Evolutionary conservation across 805 yeast species (phyloP), one percentile per base, ranked within the genome.

Genomic region (Candida piceae): DNA sequence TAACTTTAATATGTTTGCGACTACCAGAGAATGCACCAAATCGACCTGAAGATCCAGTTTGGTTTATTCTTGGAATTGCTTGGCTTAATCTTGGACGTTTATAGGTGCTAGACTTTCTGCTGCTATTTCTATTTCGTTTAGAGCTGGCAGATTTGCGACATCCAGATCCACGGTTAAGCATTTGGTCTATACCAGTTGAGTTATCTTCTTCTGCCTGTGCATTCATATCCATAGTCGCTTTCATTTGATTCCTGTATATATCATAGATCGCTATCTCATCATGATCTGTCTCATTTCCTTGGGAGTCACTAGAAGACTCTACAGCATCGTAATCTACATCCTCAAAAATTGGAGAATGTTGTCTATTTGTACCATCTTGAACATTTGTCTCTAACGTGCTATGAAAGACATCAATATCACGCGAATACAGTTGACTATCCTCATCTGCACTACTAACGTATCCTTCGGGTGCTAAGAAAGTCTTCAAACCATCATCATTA

Each of bases 131-230:
- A 17, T 23, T 12, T 22, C 11, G 8, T 3, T 15, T 20, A 12
- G 12, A 5, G 5, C 13, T 12, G 10, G 6, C 5, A 8, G 18
- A 20, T 15, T 24, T 10, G 7, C 11, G 7, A 5, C 10, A 16
- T 20, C 27, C 11, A 3, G n/a, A 9, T 15, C 16, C 22, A 9
- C 36, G 21, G 26, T 36, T 46, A 22, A 55, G 36, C 63, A 59
- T 57, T 21, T 46, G 46, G 32, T 57, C 49, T 12, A 58, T 49
- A 3, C 62, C 60, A 13, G 55, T 31, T 2, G 44, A 27, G 4
- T 29, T 20, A 26, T 51, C 58, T 31, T 58, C 64, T 34, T 48
- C 49, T 2, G 62, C 62, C 17, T 38, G 34, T 5, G 51, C 60
- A 20, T 37, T 33, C 29, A 29, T 20, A 36, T 38, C 38, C 35